phyloP scores from a whole-genome alignment of 179 eudicot species.

The Beta corolliflora region DNA sequence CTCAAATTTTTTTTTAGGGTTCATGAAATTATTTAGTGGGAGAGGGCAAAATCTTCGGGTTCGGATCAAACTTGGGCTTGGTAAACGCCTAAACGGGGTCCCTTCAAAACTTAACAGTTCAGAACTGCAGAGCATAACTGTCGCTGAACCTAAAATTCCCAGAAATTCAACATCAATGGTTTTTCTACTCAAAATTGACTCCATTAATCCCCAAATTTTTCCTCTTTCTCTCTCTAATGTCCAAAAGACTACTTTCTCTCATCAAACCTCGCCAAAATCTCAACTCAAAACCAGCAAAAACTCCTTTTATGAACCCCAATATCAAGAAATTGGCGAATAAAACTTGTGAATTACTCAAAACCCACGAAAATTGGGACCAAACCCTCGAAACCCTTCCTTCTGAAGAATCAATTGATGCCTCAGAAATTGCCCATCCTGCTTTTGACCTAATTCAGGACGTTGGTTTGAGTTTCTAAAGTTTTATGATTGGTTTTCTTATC shows the following conservation, averaged over 20 bases:
- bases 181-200: not conserved
- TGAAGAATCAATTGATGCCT: conserved; percentile 52
- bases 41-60: not conserved
- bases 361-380: conserved; percentile 67
- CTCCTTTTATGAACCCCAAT: conserved; percentile 37
- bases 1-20: too few species aligned
- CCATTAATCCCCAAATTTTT: not conserved
- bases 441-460: conserved; percentile 67
- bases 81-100: too few species aligned
- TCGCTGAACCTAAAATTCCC: conserved; percentile 1
- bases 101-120: not conserved
- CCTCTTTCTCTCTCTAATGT: conserved; percentile 47
- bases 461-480: conserved; percentile 69
- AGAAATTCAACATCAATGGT: conserved; percentile 21
- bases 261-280: conserved; percentile 64
- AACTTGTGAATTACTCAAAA: conserved; percentile 51
- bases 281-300: conserved; percentile 39
- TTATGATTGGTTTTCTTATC: conserved; percentile 54
- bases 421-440: conserved; percentile 74
- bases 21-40: too few species aligned
- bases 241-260: conserved; percentile 63
- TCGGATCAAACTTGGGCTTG: not conserved
- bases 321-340: conserved; percentile 46
- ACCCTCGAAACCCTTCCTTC: conserved; percentile 55
- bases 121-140: not conserved